Evolutionary conservation across 805 yeast genomes (phyloP).

Genomic region (Hanseniaspora clermontiae): DNA sequence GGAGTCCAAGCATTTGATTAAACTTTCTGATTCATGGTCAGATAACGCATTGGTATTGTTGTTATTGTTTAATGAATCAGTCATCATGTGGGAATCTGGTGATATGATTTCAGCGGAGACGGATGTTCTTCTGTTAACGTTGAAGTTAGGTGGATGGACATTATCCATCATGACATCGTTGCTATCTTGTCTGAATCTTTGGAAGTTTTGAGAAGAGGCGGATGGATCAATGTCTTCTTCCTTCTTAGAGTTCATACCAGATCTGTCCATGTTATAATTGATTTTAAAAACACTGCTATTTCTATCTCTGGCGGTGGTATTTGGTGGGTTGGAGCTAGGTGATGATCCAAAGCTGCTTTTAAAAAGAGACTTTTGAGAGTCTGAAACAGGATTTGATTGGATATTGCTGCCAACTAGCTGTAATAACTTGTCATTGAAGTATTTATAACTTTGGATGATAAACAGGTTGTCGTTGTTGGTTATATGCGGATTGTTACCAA

Average conservation of each 20-base stretch:
- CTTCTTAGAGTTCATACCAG: background rate
- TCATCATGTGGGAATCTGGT: conserved; percentile 54
- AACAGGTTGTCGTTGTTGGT: conserved; percentile 7
- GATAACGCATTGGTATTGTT: conserved; percentile 37
- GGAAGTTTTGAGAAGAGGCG: background rate
- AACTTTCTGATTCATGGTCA: conserved; percentile 50
- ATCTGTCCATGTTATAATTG: conserved; percentile 8
- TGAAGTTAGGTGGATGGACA: conserved; percentile 47
- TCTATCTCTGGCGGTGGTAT: background rate
- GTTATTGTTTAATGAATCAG: conserved; percentile 40
- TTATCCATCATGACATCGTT: background rate
- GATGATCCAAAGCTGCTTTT: background rate
- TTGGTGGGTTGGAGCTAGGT: background rate
- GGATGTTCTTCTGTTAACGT: conserved; percentile 74
- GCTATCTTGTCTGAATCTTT: background rate
- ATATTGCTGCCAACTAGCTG: background rate
- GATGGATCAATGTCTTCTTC: conserved; percentile 12
- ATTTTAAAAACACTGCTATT: conserved; percentile 10
- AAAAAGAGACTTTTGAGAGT: background rate
- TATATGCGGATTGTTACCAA: conserved; percentile 7
- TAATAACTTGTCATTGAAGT: conserved; percentile 9
- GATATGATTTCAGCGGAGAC: conserved; percentile 82
- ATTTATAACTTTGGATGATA: conserved; percentile 12
- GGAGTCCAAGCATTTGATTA: conserved; percentile 58
- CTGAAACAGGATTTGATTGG: background rate